These are phyloP conservation scores for Fusarium sp. DNA, from an alignment of 2,329 filamentous ascomycete species.

Conservation along the genomic window DNA sequence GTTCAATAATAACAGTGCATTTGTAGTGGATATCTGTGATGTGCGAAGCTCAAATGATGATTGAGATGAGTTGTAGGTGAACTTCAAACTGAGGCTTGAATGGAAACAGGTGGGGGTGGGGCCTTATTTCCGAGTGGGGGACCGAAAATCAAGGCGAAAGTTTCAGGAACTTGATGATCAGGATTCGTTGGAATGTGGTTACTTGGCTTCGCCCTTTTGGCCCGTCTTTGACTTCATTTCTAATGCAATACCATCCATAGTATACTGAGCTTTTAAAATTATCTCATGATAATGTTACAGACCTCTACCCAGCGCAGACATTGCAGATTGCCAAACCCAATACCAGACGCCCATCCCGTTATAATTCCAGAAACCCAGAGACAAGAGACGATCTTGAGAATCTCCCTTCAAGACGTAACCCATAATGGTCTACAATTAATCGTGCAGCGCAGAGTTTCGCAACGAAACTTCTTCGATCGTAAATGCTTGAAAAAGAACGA, in stretches of 20 bases:
- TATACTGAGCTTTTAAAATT: constrained; percentile 11
- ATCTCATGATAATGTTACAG: constrained; percentile 27
- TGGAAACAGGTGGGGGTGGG: constrained; percentile 38
- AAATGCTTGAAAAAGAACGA: constrained; percentile 12
- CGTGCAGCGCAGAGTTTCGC: constrained; percentile 6
- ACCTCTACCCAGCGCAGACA: constrained; percentile 36
- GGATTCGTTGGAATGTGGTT: constrained; percentile 16
- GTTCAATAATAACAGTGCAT: not conserved
- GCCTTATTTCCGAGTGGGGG: constrained; percentile 35
- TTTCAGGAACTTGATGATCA: not conserved
- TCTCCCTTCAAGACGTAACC: constrained; percentile 1
- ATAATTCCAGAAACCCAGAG: constrained; percentile 33
- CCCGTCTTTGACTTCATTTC: not conserved
- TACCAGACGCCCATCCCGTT: constrained; percentile 36
- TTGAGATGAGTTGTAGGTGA: constrained; percentile 20
- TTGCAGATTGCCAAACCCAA: constrained; percentile 37
- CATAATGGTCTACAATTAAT: constrained; percentile 4
- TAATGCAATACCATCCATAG: not conserved
- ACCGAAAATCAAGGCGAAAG: not conserved
- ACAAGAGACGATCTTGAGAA: constrained; percentile 6
- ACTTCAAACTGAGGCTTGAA: constrained; percentile 23
- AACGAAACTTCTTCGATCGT: constrained; percentile 22
- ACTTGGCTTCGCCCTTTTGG: not conserved
- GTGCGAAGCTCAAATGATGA: not conserved
- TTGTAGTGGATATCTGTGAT: not conserved